Conservation (phyloP, 2,329 filamentous ascomycete species). For the Botrytis aclada region DNA sequence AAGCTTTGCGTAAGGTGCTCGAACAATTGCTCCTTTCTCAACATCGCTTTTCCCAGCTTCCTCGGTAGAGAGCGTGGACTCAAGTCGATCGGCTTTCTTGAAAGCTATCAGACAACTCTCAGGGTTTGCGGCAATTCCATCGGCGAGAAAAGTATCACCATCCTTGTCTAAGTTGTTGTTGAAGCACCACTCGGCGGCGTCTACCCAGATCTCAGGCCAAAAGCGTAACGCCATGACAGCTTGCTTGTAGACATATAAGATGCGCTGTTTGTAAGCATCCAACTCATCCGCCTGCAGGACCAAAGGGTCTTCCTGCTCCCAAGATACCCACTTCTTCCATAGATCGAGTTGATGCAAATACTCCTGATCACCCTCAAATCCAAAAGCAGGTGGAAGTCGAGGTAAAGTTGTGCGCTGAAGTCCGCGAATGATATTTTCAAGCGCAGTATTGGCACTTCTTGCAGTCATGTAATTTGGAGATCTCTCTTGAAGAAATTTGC, state of each 20-base stretch:
- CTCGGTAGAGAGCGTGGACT: conserved; percentile 71
- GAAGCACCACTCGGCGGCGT: conserved; percentile 90
- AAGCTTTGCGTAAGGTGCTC: conserved; percentile 78
- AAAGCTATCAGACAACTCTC: conserved; percentile 90
- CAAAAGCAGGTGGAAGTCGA: conserved; percentile 74
- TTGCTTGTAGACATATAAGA: conserved; percentile 90
- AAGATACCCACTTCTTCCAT: conserved; percentile 92
- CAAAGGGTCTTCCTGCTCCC: conserved; percentile 91
- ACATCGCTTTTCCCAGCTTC: conserved; percentile 69
- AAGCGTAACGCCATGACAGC: conserved; percentile 90
- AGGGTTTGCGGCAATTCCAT: conserved; percentile 85
- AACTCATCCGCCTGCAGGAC: conserved; percentile 81
- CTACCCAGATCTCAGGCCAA: conserved; percentile 94
- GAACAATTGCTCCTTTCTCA: conserved; percentile 60
- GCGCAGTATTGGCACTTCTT: conserved; percentile 79
- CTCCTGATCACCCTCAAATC: conserved; percentile 83
- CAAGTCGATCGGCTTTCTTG: conserved; percentile 83
- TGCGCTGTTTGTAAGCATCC: conserved; percentile 69
- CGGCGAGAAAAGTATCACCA: conserved; percentile 64
- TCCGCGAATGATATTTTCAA: conserved; percentile 83
- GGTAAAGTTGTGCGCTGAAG: conserved; percentile 77
- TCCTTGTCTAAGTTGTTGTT: conserved; percentile 69
- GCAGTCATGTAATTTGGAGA: conserved; percentile 96
- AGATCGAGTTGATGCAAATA: conserved; percentile 79
- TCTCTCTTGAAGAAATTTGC: conserved; percentile 90